Conservation (phyloP, 768 basidiomycete species). For the Coprinopsis strossmayeri region DNA sequence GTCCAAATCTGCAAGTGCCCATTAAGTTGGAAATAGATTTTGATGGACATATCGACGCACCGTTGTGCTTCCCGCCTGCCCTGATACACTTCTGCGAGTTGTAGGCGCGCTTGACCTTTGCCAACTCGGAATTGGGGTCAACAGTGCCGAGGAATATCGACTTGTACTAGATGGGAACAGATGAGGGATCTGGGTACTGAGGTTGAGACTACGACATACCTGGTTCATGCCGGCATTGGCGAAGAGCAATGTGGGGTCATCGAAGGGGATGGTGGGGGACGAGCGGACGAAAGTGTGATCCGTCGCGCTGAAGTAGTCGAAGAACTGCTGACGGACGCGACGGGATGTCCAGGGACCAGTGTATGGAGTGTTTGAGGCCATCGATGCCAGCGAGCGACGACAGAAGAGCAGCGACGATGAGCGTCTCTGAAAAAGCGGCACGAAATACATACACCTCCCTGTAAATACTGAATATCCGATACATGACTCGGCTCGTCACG, state of each 20-base stretch:
- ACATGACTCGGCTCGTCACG: constrained; percentile 11
- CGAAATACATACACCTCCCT: not conserved
- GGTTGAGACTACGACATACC: constrained; percentile 29
- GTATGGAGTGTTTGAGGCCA: constrained; percentile 32
- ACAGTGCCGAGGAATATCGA: constrained; percentile 96
- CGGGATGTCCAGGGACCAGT: constrained; percentile 68
- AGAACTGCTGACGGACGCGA: constrained; percentile 83
- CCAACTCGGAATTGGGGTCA: constrained; percentile 88
- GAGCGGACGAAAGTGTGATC: constrained; percentile 87
- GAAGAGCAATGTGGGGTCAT: constrained; percentile 95
- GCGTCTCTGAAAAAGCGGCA: not conserved
- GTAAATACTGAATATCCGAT: not conserved
- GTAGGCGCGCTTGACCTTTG: constrained; percentile 87
- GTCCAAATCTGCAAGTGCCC: constrained; percentile 89
- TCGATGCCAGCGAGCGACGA: constrained; percentile 18
- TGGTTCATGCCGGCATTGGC: constrained; percentile 99
- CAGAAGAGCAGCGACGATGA: constrained; percentile 5
- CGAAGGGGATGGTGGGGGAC: constrained; percentile 91
- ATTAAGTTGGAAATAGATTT: not conserved
- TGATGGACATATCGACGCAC: constrained; percentile 28
- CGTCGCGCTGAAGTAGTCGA: constrained; percentile 76
- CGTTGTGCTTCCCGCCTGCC: constrained; percentile 98
- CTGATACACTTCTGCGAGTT: constrained; percentile 98
- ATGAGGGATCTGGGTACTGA: not conserved
- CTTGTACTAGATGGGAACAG: constrained; percentile 66